These are phyloP conservation scores for Astrothelium macrocarpum DNA, from an alignment of 495 filamentous ascomycete genomes.

Conservation along the genomic window DNA sequence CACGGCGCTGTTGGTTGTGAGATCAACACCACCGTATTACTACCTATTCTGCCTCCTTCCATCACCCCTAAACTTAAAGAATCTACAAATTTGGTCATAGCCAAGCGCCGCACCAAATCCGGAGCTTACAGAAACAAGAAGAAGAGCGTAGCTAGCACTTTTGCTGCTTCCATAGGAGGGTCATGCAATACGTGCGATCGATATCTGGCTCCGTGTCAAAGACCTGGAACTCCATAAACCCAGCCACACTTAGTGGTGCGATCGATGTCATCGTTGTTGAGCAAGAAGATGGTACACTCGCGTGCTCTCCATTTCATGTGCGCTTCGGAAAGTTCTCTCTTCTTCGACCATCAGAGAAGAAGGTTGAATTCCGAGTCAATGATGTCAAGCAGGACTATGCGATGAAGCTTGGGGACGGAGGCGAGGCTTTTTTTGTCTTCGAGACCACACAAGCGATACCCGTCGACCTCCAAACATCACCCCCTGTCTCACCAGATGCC, in stretches of 20 bases:
- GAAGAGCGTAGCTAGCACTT: not conserved
- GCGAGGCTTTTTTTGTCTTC: constrained; percentile 98
- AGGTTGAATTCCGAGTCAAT: constrained; percentile 98
- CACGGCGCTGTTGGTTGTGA: not conserved
- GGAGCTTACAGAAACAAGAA: too few species aligned
- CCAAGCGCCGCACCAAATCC: too few species aligned
- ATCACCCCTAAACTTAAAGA: not conserved
- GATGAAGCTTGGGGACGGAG: constrained; percentile 97
- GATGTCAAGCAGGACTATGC: constrained; percentile 80
- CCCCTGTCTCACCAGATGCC: constrained; percentile 73
- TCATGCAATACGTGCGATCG: constrained; percentile 96
- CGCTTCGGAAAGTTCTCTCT: constrained; percentile 98
- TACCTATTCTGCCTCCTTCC: not conserved
- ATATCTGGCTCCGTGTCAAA: constrained; percentile 93
- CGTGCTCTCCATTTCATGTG: constrained; percentile 96
- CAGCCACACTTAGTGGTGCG: constrained; percentile 89
- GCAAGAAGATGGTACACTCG: constrained; percentile 80
- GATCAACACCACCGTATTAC: not conserved
- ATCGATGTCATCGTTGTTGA: constrained; percentile 99
- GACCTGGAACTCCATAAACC: constrained; percentile 99
- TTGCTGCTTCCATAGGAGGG: not conserved
- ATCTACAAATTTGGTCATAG: not conserved
- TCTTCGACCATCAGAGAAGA: constrained; percentile 93
- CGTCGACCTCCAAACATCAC: constrained; percentile 83
- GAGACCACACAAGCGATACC: constrained; percentile 86